Evolutionary conservation across 2,329 filamentous ascomycete genomes (phyloP), one percentile per base, ranked within the genome.

Genomic region (Apiospora saccharicola): DNA sequence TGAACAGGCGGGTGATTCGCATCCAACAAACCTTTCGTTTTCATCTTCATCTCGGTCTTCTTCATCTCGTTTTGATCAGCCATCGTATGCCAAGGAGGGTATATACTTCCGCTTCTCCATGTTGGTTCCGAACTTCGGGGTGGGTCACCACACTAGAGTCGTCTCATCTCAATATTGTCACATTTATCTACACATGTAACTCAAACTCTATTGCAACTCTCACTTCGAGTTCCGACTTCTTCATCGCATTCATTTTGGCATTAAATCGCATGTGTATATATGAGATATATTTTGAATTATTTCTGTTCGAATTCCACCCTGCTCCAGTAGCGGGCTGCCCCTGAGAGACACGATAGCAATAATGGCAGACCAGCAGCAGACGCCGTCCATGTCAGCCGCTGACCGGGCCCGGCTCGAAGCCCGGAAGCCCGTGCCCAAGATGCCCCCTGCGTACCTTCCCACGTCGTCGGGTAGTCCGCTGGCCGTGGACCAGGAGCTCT

Each of bases 371-470:
- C 10, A 64, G 34, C 34, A 61, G 53, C 34, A 61, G 53, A 61
- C 10, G 34, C 7, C 19, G 10, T 14, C 57, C 34, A n/a, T 64
- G 57, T 24, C 57, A 6, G 34, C 30, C n/a, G 67, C 30, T 34
- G 72, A 51, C 72, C 64, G 75, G 4, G 79, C 82, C 71, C 83
- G 85, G 34, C 83, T 85, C 57, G 79, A 80, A 73, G 82, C 82
- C 75, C 82, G 85, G 49, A 82, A 83, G 72, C 82, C 83, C 14
- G 81, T 87, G 71, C 85, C 85, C 46, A 84, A 82, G 75, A 86
- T 86, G 14, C 83, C 84, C 46, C 87, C 87, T 51, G 87, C 87
- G 7, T 87, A 87, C 71, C 83, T 87, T 3, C 81, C 85, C 12
- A 80, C 77, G 3, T 80, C 81, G 12, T 80, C 81, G 8, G 84